Conservation (phyloP, 179 eudicot genomes). For the Beta lomatogona region DNA sequence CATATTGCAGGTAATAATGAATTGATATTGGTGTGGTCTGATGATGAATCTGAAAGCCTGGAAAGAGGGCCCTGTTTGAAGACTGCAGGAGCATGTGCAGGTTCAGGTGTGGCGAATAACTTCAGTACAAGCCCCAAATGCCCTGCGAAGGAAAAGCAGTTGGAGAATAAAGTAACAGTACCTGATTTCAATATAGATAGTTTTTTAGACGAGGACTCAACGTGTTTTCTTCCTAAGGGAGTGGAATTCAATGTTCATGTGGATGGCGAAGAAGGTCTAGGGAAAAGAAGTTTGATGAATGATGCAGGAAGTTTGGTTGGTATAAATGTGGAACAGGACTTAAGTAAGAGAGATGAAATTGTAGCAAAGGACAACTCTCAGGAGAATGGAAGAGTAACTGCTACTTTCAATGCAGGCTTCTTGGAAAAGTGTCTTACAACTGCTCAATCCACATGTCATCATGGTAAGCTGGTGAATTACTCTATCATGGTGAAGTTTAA, state of each 20-base stretch:
- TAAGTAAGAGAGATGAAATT: slow-evolving; percentile 30
- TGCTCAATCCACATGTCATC: slow-evolving; percentile 18
- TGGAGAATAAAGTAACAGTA: slow-evolving; percentile 3
- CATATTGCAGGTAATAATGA: slow-evolving; percentile 45
- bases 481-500: no score
- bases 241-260: slow-evolving; percentile 20
- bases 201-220: slow-evolving; percentile 23
- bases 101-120: slow-evolving; percentile 39
- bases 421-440: slow-evolving; percentile 28
- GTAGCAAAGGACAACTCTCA: slow-evolving; percentile 22
- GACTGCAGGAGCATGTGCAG: slow-evolving; percentile 21
- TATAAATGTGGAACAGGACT: slow-evolving; percentile 35
- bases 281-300: slow-evolving; percentile 22
- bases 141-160: slow-evolving; percentile 19
- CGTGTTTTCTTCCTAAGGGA: slow-evolving; percentile 10
- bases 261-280: slow-evolving; percentile 40
- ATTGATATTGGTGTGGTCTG: slow-evolving; percentile 66
- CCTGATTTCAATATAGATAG: slow-evolving; percentile 13
- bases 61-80: slow-evolving; percentile 20
- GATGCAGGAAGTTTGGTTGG: slow-evolving; percentile 22
- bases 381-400: slow-evolving; percentile 25
- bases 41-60: slow-evolving; percentile 45
- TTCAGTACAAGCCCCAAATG: slow-evolving; percentile 30
- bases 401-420: slow-evolving; percentile 36
- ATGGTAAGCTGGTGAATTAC: slow-evolving; percentile 36